Percentiles rank a stretch among this genome's conserved stretches.
These are phyloP conservation scores for Hyphodiscus sp. DNA, from an alignment of 2,329 filamentous ascomycete species.

Conservation along the genomic window DNA sequence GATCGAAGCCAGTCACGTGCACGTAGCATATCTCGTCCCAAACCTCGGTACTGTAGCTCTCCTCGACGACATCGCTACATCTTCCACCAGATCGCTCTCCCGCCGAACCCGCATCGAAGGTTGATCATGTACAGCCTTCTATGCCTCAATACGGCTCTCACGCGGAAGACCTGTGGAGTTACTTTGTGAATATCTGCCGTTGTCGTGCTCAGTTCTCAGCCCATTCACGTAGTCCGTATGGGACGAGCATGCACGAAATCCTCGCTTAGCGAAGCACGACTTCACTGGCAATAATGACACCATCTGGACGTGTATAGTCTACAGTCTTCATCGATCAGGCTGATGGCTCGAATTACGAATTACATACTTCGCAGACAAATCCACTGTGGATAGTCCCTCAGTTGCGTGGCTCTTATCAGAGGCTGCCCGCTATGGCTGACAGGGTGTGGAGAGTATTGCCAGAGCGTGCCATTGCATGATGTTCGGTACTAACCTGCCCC, in stretches of 20 bases:
- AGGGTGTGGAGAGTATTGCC: too few species aligned
- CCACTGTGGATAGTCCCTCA: not conserved
- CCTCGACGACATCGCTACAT: too few species aligned
- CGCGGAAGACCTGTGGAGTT: too few species aligned
- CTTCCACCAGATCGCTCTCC: too few species aligned
- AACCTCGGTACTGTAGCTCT: too few species aligned
- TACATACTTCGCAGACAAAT: not conserved
- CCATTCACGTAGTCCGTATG: not conserved
- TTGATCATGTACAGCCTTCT: too few species aligned
- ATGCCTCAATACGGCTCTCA: too few species aligned
- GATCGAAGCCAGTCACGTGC: too few species aligned
- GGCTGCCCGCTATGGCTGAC: not conserved
- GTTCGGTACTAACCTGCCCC: not conserved
- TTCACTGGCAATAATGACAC: conserved; percentile 2
- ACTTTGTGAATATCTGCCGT: not conserved
- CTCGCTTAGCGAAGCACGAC: conserved; percentile 6
- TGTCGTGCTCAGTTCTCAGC: not conserved
- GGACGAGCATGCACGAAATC: too few species aligned
- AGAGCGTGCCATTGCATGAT: not conserved
- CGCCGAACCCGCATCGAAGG: too few species aligned
- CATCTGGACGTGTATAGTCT: not conserved
- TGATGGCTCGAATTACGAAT: too few species aligned
- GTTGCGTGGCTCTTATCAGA: not conserved
- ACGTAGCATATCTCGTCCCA: too few species aligned
- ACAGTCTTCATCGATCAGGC: not conserved